These are phyloP conservation scores for Citrus mangshanensis DNA, from an alignment of 345 rosid genomes.

Conservation along the genomic window DNA sequence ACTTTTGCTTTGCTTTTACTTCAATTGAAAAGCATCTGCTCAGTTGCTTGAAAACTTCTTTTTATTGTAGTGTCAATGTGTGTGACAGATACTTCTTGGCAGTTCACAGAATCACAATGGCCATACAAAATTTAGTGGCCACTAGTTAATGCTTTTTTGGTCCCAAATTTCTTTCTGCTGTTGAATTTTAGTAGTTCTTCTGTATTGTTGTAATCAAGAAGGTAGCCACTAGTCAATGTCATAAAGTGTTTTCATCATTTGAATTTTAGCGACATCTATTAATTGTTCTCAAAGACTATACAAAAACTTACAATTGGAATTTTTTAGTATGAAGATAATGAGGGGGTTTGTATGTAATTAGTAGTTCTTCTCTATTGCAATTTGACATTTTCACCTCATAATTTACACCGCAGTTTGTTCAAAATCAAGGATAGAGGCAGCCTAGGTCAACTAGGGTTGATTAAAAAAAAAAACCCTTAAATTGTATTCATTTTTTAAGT, in stretches of 20 bases:
- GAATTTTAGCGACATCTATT: background rate
- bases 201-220: too few species aligned
- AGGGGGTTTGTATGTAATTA: too few species aligned
- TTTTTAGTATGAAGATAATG: background rate
- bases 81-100: background rate
- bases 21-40: background rate
- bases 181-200: background rate
- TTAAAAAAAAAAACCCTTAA: too few species aligned
- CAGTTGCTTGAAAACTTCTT: background rate
- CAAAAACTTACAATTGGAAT: too few species aligned
- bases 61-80: background rate
- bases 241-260: background rate
- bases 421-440: too few species aligned
- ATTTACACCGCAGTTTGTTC: background rate
- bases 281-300: background rate
- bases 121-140: conserved; percentile 1
- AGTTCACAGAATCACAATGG: background rate
- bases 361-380: background rate
- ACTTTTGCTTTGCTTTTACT: background rate
- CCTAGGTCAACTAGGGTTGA: too few species aligned
- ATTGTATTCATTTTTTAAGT: too few species aligned
- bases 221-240: background rate
- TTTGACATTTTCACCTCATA: too few species aligned
- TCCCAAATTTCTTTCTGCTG: background rate
- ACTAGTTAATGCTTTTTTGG: background rate